Percentiles rank a stretch among this genome's conserved stretches.
Evolutionary conservation across 2,329 filamentous ascomycete species (phyloP).

Genomic region (Trichoderma guizhouense): DNA sequence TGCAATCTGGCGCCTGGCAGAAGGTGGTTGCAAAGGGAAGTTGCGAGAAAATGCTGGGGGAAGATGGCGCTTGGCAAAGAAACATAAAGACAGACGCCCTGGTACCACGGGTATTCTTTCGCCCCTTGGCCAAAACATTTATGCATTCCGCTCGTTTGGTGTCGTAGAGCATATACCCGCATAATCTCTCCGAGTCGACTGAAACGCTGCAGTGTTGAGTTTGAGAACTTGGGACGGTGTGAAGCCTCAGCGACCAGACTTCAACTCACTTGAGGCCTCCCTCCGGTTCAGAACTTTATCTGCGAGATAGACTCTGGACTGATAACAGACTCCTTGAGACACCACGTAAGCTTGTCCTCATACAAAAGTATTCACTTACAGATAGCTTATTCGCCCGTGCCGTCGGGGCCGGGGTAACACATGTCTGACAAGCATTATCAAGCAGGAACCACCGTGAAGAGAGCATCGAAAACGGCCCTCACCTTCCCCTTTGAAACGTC

Average conservation of each 20-base stretch:
- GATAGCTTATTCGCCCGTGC: conserved; percentile 15
- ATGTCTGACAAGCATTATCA: conserved; percentile 15
- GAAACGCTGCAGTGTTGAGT: background rate
- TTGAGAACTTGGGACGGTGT: background rate
- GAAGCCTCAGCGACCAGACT: background rate
- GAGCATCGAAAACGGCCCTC: background rate
- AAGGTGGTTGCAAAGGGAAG: background rate
- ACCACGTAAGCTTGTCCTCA: background rate
- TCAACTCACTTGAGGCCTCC: background rate
- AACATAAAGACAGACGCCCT: conserved; percentile 10
- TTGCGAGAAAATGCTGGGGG: background rate
- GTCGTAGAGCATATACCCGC: background rate
- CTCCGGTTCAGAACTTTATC: background rate
- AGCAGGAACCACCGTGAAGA: background rate
- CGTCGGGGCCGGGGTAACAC: conserved; percentile 19
- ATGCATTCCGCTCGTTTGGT: background rate
- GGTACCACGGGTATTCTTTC: background rate
- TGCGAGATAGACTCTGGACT: background rate
- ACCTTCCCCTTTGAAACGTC: conserved; percentile 12
- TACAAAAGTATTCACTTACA: background rate
- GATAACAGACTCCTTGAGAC: background rate
- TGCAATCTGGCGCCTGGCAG: background rate
- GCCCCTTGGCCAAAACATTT: background rate
- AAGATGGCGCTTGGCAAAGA: background rate
- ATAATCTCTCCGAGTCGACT: background rate